Base-by-base conservation (phyloP, 2,329 filamentous ascomycete genomes). In the Venturia asperata region DNA sequence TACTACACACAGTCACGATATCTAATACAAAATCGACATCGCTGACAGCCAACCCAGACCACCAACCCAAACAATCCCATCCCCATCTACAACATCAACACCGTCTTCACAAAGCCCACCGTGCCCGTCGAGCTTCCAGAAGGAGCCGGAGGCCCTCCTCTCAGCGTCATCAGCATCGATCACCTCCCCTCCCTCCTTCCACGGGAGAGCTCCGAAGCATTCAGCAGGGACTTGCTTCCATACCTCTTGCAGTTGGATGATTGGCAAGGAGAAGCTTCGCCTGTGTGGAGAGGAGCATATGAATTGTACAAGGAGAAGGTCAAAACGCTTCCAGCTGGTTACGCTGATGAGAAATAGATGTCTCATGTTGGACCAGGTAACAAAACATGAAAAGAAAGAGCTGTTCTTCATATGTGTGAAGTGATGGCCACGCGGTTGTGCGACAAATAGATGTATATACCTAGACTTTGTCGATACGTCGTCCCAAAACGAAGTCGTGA, bases 51-150 rank as follows among this genome's bases (percentile, higher is more conserved):
- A 5, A 15, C 13, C 13, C 47, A 52, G 47, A 88, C 87, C 60
- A 90, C 85, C 42, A 91, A 88, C 77, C 85, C 85, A 2, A 81
- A 88, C 78, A 89, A 89, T 76, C 84, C 83, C 4, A 85, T 92
- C 65, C 92, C 92, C 30, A 87, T 96, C 73, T 96, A 96, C 81
- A 82, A 83, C 69, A 85, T 89, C 74, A 90, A 90, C 76, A 66
- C 61, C n/a, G 94, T 91, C 27, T 97, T 97, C 74, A 85, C 87
- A 74, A 86, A 90, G 74, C 93, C 92, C n/a, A 96, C 91, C 0
- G 87, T 96, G 0, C 83, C 87, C 0, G 89, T 94, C 30, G 79
- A 85, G 42, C 85, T 82, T 68, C 45, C 62, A n/a, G 41, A 37
- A n/a, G 84, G 79, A 72, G 81, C 76, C 60, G 78, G 81, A 64